Base-by-base conservation (phyloP, 768 basidiomycete species). In the Trametes cubensis region DNA sequence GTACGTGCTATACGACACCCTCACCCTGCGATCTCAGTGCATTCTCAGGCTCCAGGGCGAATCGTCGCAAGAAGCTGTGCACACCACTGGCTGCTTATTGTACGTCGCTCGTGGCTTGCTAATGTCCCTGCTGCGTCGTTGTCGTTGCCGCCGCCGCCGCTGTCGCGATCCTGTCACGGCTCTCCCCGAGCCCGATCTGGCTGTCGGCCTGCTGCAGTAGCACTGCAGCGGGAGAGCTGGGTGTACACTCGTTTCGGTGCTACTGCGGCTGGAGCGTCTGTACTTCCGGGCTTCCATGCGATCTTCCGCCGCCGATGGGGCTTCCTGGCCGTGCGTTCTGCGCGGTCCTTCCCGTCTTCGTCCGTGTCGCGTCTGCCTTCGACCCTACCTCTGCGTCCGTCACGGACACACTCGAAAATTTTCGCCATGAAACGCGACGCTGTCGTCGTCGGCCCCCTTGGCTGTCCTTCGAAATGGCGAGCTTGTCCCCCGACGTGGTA, bases 251-350 rank as follows among this genome's bases (percentile, higher is more conserved):
- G 25, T 10, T 39, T 18, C 13, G 49, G 38, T 34, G 13, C 47
- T 49, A 49, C 48, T 49, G 48, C 48, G 48, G 48, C 23, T 26
- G 17, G 25, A 14, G 6, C 26, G 34, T 28, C 21, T 44, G 42
- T 2, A 6, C 20, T 50, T 55, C 53, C 2, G 34, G 18, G 18
- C 55, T 62, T 62, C 61, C 49, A 25, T 56, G 61, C 61, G 61
- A 56, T 62, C 61, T 57, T n/a, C 55, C 44, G 55, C 61, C 61
- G 61, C 55, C 26, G 39, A 41, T 41, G 60, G 46, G 38, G 26
- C 23, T 26, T 30, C 23, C 34, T 53, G 14, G 34, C 38, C 20
- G 45, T 45, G 17, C 55, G 55, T 47, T 56, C 45, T 39, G 21
- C 30, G 45, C 30, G 18, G 17, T 13, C 21, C 30, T 46, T 45